Conservation (phyloP, 1,284 basidiomycete species). For the Apiotrichum porosum region DNA sequence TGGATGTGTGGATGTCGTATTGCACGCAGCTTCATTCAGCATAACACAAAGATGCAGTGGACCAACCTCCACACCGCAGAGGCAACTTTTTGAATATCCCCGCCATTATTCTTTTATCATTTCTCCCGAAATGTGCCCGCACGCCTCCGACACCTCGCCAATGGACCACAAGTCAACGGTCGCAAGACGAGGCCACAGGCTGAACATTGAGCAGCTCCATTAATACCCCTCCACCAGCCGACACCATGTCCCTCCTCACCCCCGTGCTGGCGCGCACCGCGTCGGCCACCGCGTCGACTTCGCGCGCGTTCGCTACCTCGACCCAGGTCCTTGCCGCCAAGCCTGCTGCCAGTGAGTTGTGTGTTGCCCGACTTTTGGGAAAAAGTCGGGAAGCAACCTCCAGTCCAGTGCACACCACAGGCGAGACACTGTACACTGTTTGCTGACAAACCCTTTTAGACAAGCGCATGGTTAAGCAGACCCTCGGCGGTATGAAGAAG, state of each 20-base stretch:
- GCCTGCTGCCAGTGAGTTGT: too few relatives aligned
- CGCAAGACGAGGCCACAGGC: too few relatives aligned
- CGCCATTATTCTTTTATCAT: conserved; percentile 4
- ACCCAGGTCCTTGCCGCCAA: conserved; percentile 7
- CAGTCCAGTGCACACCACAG: too few relatives aligned
- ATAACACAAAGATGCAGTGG: neutral
- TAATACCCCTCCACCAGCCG: neutral
- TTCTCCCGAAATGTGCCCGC: conserved; percentile 7
- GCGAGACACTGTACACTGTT: too few relatives aligned
- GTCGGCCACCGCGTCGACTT: conserved; percentile 10
- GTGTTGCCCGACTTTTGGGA: too few relatives aligned
- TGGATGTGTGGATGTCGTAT: neutral
- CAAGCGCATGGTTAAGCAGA: too few relatives aligned
- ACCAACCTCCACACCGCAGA: conserved; percentile 9
- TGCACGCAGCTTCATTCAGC: too few relatives aligned
- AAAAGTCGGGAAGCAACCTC: too few relatives aligned
- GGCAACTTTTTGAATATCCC: conserved; percentile 15
- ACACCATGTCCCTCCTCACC: conserved; percentile 14
- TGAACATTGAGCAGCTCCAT: too few relatives aligned
- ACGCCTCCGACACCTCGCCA: neutral
- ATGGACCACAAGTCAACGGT: too few relatives aligned
- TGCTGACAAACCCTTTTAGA: too few relatives aligned
- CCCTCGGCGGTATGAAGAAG: neutral
- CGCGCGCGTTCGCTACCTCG: conserved; percentile 20
- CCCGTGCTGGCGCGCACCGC: conserved; percentile 3